phyloP scores from a whole-genome alignment of 805 yeast species.

The Dipodascus albidus region DNA sequence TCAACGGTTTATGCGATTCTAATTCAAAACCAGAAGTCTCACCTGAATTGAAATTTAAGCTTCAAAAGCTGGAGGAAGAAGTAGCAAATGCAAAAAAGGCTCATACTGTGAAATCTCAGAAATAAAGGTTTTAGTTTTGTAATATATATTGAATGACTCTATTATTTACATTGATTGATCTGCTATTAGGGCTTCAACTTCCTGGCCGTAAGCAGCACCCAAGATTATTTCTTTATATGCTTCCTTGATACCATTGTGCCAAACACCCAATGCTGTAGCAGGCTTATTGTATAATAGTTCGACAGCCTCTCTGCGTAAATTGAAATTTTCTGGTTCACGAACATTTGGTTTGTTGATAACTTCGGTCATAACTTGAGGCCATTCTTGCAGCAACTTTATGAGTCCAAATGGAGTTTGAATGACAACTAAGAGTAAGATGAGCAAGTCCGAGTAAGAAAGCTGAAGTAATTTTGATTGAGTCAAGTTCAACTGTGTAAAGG shows the following conservation, averaged over 20 bases:
- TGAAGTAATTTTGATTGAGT: constrained; percentile 13
- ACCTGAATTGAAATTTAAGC: constrained; percentile 9
- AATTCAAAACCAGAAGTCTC: constrained; percentile 7
- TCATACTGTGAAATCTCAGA: constrained; percentile 16
- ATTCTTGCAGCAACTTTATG: constrained; percentile 16
- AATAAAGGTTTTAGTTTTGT: constrained; percentile 2
- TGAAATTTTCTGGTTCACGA: constrained; percentile 10
- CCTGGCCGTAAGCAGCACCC: constrained; percentile 9
- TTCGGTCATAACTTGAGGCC: constrained; percentile 23
- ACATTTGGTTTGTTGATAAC: constrained; percentile 18
- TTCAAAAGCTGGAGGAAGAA: constrained; percentile 12
- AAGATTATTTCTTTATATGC: constrained; percentile 9
- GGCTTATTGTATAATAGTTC: constrained; percentile 9
- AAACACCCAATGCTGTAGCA: constrained; percentile 7
- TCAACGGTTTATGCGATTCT: constrained; percentile 2
- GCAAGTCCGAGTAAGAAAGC: constrained; percentile 19
- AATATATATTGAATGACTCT: not conserved
- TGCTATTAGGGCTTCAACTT: constrained; percentile 11
- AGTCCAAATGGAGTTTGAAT: constrained; percentile 17
- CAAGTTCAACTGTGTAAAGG: constrained; percentile 16
- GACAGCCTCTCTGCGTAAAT: constrained; percentile 10
- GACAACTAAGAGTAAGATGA: constrained; percentile 19
- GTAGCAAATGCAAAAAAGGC: constrained; percentile 9
- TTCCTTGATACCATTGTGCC: constrained; percentile 10
- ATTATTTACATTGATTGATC: constrained; percentile 11